These are phyloP conservation scores for Fraxinus angustifolia DNA, from an alignment of 305 asterid species.

Conservation along the genomic window DNA sequence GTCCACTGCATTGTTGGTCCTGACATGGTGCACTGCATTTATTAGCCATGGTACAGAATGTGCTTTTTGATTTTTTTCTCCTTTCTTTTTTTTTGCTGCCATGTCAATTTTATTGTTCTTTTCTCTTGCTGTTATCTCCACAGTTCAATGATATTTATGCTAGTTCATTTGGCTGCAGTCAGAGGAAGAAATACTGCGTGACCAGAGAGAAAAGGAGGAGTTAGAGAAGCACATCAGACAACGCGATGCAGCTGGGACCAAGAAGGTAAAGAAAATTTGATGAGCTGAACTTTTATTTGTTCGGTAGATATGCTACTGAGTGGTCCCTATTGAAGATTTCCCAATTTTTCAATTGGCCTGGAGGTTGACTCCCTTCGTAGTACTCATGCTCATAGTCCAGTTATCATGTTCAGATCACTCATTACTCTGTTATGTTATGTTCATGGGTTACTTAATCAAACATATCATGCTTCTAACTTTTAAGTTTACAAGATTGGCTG, in stretches of 20 bases:
- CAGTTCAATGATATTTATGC: slow-evolving; percentile 2
- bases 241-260: slow-evolving; percentile 81
- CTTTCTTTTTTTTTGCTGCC: neutral
- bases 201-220: slow-evolving; percentile 84
- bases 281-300: slow-evolving; percentile 13
- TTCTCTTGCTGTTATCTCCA: neutral
- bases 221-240: slow-evolving; percentile 74
- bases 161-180: slow-evolving; percentile 46
- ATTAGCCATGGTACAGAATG: neutral
- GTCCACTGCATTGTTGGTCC: slow-evolving; percentile 2
- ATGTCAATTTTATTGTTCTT: neutral
- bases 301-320: slow-evolving; percentile 3
- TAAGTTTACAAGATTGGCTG: neutral
- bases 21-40: neutral
- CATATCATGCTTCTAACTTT: neutral
- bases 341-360: slow-evolving; percentile 1
- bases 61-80: neutral
- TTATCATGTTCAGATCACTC: neutral
- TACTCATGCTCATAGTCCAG: neutral
- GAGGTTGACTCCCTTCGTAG: slow-evolving; percentile 3
- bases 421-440: neutral
- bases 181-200: slow-evolving; percentile 84
- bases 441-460: neutral
- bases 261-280: slow-evolving; percentile 51
- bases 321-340: neutral